phyloP scores from a whole-genome alignment of 2,329 filamentous ascomycete genomes.

The Ascochyta viciae-villosae region DNA sequence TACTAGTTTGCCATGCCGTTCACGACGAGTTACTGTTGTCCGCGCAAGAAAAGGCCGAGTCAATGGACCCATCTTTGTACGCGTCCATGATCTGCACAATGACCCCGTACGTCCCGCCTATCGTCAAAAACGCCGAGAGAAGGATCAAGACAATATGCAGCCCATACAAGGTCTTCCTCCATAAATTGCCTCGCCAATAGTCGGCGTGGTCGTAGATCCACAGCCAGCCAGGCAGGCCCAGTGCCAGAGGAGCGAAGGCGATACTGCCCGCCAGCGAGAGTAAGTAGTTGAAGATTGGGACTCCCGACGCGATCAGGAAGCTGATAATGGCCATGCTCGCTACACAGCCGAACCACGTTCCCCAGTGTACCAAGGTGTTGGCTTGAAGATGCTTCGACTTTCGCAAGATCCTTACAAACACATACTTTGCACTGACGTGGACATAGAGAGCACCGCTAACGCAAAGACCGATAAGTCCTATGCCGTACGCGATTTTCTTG shows the following conservation, averaged over 20 bases:
- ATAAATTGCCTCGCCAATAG: constrained; percentile 48
- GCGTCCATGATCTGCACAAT: constrained; percentile 61
- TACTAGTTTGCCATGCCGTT: background rate
- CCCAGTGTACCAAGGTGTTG: constrained; percentile 60
- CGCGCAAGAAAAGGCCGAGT: constrained; percentile 42
- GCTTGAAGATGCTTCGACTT: constrained; percentile 58
- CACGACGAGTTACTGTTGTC: constrained; percentile 43
- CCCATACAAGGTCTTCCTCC: constrained; percentile 49
- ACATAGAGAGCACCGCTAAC: constrained; percentile 58
- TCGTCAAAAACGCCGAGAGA: constrained; percentile 56
- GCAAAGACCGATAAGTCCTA: constrained; percentile 62
- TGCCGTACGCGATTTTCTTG: constrained; percentile 67
- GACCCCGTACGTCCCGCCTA: constrained; percentile 60
- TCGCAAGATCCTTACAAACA: constrained; percentile 62
- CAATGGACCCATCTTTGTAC: constrained; percentile 57
- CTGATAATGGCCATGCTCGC: constrained; percentile 52
- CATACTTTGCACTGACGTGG: constrained; percentile 61
- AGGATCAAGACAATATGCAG: constrained; percentile 54
- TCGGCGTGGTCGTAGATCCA: constrained; percentile 60
- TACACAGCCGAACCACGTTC: constrained; percentile 58
- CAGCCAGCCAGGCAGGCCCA: constrained; percentile 57
- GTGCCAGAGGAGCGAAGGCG: constrained; percentile 60
- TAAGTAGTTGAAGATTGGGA: constrained; percentile 63
- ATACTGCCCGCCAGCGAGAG: constrained; percentile 58
- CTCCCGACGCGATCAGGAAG: constrained; percentile 61